Evolutionary conservation across 2,329 filamentous ascomycete genomes (phyloP).

Genomic region (Furcasterigmium furcatum): DNA sequence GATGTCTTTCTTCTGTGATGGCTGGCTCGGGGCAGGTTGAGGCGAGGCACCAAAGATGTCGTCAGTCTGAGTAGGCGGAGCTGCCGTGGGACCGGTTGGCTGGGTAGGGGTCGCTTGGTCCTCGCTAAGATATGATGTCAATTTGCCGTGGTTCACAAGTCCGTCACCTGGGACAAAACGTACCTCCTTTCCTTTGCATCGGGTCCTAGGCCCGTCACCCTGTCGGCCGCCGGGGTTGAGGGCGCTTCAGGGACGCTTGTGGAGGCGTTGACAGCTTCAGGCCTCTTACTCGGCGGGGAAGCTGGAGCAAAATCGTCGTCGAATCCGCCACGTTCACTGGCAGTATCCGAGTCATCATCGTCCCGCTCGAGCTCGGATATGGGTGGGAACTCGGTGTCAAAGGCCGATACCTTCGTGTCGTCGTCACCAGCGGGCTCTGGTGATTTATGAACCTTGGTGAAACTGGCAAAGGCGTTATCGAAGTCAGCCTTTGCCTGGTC

Average conservation of each 20-base stretch:
- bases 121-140: constrained; percentile 8
- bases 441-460: constrained; percentile 52
- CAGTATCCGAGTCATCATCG: constrained; percentile 80
- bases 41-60: constrained; percentile 39
- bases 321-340: constrained; percentile 78
- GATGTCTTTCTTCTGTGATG: constrained; percentile 39
- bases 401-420: constrained; percentile 44
- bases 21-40: constrained; percentile 27
- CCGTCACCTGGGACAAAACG: not conserved
- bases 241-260: constrained; percentile 1
- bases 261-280: constrained; percentile 1
- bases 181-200: not conserved
- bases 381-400: constrained; percentile 83
- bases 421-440: constrained; percentile 39
- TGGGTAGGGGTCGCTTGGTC: constrained; percentile 8
- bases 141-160: too few relatives aligned
- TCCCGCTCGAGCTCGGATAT: constrained; percentile 83
- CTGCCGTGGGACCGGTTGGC: constrained; percentile 5
- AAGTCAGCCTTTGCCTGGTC: constrained; percentile 75
- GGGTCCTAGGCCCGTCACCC: not conserved
- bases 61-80: constrained; percentile 17
- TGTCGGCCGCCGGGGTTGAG: not conserved
- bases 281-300: constrained; percentile 37
- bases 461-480: constrained; percentile 79
- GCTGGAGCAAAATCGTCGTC: constrained; percentile 86